These are phyloP conservation scores for Saccharomyces hybrid DNA, from an alignment of 1,139 yeast genomes.

Conservation along the genomic window DNA sequence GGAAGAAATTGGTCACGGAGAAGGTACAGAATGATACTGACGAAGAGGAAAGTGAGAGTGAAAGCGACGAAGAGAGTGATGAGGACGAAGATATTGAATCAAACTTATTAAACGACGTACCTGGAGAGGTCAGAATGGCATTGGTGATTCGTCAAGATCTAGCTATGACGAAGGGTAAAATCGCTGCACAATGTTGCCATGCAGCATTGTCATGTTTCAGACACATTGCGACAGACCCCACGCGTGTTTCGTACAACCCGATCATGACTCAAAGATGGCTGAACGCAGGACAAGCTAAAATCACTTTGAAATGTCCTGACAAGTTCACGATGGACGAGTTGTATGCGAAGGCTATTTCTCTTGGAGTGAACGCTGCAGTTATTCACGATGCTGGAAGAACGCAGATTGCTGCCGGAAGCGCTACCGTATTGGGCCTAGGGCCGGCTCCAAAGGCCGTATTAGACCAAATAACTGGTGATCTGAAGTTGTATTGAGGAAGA, in stretches of 20 bases:
- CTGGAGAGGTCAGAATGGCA: constrained; percentile 83
- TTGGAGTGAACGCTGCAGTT: constrained; percentile 69
- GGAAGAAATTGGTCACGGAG: constrained; percentile 11
- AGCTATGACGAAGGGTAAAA: constrained; percentile 90
- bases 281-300: constrained; percentile 84
- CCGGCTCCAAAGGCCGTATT: constrained; percentile 88
- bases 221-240: constrained; percentile 49
- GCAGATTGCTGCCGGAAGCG: constrained; percentile 89
- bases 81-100: constrained; percentile 54
- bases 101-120: constrained; percentile 48
- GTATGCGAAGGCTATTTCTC: constrained; percentile 71
- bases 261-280: constrained; percentile 72
- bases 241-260: constrained; percentile 49
- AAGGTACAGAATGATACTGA: constrained; percentile 20
- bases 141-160: constrained; percentile 81
- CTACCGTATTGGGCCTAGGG: constrained; percentile 89
- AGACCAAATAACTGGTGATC: constrained; percentile 72
- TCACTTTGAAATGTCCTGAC: constrained; percentile 69
- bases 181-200: constrained; percentile 96
- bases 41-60: constrained; percentile 27
- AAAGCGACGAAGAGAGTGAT: constrained; percentile 36
- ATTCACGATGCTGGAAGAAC: constrained; percentile 97
- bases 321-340: constrained; percentile 71
- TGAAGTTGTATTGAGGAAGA: constrained; percentile 57
- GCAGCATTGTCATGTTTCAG: constrained; percentile 91